Evolutionary conservation across 805 yeast genomes (phyloP).

Genomic region (Alloascoidea hylecoeti): DNA sequence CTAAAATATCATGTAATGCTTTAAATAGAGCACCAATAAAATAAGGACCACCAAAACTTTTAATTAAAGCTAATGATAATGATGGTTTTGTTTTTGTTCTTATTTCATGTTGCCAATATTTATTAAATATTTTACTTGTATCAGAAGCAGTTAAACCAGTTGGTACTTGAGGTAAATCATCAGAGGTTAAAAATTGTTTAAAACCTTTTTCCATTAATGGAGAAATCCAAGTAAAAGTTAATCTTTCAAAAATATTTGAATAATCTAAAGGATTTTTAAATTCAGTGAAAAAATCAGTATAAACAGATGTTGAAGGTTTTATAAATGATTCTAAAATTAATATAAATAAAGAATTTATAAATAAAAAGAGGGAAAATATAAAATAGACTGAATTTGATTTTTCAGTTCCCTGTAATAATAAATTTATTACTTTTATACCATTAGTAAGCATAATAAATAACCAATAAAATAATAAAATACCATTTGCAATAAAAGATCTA

Average conservation of each 20-base stretch:
- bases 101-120: conserved; percentile 48
- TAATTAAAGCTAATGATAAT: conserved; percentile 42
- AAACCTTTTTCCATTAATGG: conserved; percentile 71
- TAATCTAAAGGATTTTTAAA: conserved; percentile 29
- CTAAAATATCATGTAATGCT: conserved; percentile 58
- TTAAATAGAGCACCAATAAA: conserved; percentile 61
- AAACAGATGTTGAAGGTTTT: conserved; percentile 19
- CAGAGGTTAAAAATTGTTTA: conserved; percentile 31
- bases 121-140: conserved; percentile 28
- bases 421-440: conserved; percentile 18
- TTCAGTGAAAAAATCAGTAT: conserved; percentile 18
- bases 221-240: conserved; percentile 89
- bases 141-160: conserved; percentile 9
- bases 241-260: conserved; percentile 59
- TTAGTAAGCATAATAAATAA: conserved; percentile 35
- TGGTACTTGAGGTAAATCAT: conserved; percentile 11
- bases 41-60: conserved; percentile 66
- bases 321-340: conserved; percentile 27
- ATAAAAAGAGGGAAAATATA: conserved; percentile 17
- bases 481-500: conserved; percentile 49
- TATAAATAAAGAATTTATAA: conserved; percentile 25
- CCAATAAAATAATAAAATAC: conserved; percentile 68
- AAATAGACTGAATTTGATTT: conserved; percentile 10
- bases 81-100: conserved; percentile 25
- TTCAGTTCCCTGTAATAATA: conserved; percentile 7